A percentile compares a stretch with the other conserved stretches of the same genome.
phyloP scores from a whole-genome alignment of 2,329 filamentous ascomycete species.

The Fusarium praegraminearum region DNA sequence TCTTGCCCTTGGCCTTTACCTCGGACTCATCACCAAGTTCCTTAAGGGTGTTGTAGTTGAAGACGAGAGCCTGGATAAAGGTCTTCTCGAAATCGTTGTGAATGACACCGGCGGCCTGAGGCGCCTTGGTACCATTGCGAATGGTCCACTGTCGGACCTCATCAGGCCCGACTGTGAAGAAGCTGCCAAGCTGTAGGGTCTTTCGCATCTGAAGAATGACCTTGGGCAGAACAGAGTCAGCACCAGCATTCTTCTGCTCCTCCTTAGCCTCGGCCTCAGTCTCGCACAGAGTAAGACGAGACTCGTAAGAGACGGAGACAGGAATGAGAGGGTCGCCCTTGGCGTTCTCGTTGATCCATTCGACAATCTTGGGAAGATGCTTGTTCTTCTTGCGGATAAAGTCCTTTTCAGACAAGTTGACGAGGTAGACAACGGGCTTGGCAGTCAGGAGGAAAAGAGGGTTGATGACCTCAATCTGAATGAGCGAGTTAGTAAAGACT shows the following conservation, averaged over 20 bases:
- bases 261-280: constrained; percentile 81
- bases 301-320: constrained; percentile 92
- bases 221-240: constrained; percentile 92
- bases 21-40: constrained; percentile 89
- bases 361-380: constrained; percentile 90
- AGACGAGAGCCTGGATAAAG: constrained; percentile 96
- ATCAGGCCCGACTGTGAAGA: constrained; percentile 96
- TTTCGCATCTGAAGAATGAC: constrained; percentile 94
- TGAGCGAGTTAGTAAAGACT: constrained; percentile 43
- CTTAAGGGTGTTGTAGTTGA: constrained; percentile 85
- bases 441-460: constrained; percentile 93
- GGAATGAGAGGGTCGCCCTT: constrained; percentile 91
- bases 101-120: constrained; percentile 96
- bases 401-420: constrained; percentile 97
- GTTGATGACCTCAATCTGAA: constrained; percentile 95
- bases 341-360: constrained; percentile 95
- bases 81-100: constrained; percentile 99
- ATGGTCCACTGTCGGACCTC: constrained; percentile 99
- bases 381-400: constrained; percentile 99
- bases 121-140: constrained; percentile 95
- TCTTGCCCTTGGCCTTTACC: constrained; percentile 93
- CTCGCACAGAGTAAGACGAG: constrained; percentile 85
- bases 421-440: constrained; percentile 96
- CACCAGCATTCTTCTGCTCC: constrained; percentile 89
- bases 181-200: constrained; percentile 87